These are phyloP conservation scores for Alloascoidea africana DNA, from an alignment of 805 yeast genomes.

Conservation along the genomic window DNA sequence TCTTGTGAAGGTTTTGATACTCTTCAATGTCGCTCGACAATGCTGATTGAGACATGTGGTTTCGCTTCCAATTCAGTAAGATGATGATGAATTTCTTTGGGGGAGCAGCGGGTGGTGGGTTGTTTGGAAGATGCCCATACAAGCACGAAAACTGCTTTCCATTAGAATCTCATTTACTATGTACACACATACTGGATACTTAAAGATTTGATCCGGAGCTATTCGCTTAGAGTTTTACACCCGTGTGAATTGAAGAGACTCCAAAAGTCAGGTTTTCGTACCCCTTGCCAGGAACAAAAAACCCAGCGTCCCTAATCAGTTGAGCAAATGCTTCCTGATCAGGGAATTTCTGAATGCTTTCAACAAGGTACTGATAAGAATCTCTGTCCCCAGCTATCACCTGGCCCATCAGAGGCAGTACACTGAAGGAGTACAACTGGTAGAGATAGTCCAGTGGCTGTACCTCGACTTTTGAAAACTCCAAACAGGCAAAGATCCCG, in stretches of 20 bases:
- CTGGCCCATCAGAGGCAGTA: conserved; percentile 91
- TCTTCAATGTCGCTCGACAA: conserved; percentile 1
- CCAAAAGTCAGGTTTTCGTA: conserved; percentile 92
- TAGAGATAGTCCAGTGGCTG: conserved; percentile 55
- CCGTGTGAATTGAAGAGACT: conserved; percentile 90
- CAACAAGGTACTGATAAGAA: conserved; percentile 91
- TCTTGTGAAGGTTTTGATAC: conserved; percentile 1
- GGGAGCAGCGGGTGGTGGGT: too few species aligned
- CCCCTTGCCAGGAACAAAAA: conserved; percentile 78
- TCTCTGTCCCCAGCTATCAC: conserved; percentile 90
- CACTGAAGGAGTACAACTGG: conserved; percentile 77
- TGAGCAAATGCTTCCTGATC: conserved; percentile 77
- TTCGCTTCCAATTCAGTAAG: too few species aligned
- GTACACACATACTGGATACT: not conserved
- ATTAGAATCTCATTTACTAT: too few species aligned
- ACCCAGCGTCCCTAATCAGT: conserved; percentile 93
- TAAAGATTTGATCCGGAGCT: too few species aligned
- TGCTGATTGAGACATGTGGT: too few species aligned
- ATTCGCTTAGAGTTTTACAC: conserved; percentile 61
- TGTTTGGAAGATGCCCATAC: too few species aligned
- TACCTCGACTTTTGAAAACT: conserved; percentile 84
- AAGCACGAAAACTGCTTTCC: too few species aligned
- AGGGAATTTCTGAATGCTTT: conserved; percentile 86
- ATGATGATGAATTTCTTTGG: too few species aligned
- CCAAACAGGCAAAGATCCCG: conserved; percentile 93